A percentile compares a stretch with the other conserved stretches of the same genome.
phyloP scores from a whole-genome alignment of 495 filamentous ascomycete genomes.

The Friedmanniomyces simplex region DNA sequence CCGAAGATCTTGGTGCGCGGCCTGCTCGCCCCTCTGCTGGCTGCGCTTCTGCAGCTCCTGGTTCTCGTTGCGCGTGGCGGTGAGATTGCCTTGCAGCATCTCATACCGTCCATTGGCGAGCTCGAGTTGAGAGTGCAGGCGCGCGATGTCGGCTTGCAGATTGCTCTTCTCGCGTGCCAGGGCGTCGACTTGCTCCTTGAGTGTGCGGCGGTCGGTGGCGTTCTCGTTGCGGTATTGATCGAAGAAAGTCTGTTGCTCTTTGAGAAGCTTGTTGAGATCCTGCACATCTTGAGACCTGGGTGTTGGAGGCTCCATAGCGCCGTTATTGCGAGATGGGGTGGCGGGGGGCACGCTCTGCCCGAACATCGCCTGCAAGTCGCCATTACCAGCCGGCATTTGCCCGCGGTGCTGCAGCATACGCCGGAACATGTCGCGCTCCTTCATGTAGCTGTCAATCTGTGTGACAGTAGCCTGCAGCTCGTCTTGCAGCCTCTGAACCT shows the following conservation, averaged over 20 bases:
- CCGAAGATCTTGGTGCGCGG: constrained; percentile 77
- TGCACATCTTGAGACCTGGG: constrained; percentile 37
- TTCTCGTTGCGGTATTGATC: constrained; percentile 84
- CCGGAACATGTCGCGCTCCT: constrained; percentile 93
- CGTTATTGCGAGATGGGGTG: constrained; percentile 27
- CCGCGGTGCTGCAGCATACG: constrained; percentile 74
- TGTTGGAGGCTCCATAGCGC: constrained; percentile 19
- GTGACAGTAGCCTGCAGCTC: constrained; percentile 69
- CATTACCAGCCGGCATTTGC: constrained; percentile 44
- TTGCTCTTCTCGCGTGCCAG: constrained; percentile 70
- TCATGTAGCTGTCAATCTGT: constrained; percentile 81
- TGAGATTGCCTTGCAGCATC: constrained; percentile 81
- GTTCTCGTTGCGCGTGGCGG: constrained; percentile 73
- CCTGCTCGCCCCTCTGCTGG: constrained; percentile 62
- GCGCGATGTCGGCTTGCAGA: constrained; percentile 67
- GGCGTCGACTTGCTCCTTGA: constrained; percentile 79
- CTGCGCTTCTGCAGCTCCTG: constrained; percentile 70
- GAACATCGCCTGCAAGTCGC: constrained; percentile 48
- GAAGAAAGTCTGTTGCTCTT: constrained; percentile 80
- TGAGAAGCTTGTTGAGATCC: constrained; percentile 59
- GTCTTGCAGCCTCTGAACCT: constrained; percentile 51
- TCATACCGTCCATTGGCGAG: constrained; percentile 74
- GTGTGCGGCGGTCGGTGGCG: constrained; percentile 59
- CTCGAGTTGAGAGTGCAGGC: constrained; percentile 67
- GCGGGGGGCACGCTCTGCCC: constrained; percentile 49